Conservation (phyloP, 1,139 yeast species). For the Hyphopichia fennica region DNA sequence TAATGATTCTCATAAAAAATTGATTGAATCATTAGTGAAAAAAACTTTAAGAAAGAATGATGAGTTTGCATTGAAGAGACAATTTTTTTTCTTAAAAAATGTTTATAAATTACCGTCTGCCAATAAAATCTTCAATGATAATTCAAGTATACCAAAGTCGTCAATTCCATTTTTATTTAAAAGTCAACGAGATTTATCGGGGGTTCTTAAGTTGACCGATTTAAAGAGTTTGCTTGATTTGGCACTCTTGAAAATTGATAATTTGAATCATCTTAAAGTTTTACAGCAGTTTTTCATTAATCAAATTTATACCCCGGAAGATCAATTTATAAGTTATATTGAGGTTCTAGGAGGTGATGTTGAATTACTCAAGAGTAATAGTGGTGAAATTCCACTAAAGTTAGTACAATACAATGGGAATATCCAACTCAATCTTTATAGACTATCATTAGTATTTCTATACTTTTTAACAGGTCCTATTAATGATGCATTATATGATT, state of each 20-base stretch:
- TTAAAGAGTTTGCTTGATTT: not conserved
- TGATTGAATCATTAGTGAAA: constrained; percentile 3
- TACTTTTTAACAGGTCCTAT: not conserved
- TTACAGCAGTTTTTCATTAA: not conserved
- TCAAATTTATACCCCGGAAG: not conserved
- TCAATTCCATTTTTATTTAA: not conserved
- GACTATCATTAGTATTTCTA: constrained; percentile 1
- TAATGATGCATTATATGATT: not conserved
- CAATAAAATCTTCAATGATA: not conserved
- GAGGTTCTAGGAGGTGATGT: not conserved
- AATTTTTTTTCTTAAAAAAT: constrained; percentile 13
- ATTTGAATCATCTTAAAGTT: not conserved
- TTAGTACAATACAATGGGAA: not conserved
- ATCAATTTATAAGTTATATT: not conserved
- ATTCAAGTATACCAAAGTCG: not conserved
- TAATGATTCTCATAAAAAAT: not conserved
- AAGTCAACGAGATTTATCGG: not conserved
- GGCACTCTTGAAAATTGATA: not conserved
- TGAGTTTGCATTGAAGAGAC: constrained; percentile 7
- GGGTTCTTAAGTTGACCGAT: not conserved
- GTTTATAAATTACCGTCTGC: too few relatives aligned
- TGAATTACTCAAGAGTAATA: not conserved
- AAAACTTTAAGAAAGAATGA: not conserved
- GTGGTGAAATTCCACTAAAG: not conserved
- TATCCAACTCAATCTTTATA: not conserved